Conservation (phyloP, 345 rosid species). For the Lepidium didymum region DNA sequence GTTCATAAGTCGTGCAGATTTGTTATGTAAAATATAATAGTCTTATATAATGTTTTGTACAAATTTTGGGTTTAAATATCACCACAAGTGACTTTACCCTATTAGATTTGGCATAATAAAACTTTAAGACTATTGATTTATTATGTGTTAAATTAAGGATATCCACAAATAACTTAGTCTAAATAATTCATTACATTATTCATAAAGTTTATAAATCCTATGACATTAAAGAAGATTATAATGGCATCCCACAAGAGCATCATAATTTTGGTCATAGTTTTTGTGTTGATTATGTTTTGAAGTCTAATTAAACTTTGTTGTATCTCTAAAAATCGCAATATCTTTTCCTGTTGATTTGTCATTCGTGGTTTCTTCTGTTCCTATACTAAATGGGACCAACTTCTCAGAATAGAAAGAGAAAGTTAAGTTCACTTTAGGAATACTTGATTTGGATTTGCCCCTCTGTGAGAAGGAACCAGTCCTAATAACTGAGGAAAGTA, state of each 20-base stretch:
- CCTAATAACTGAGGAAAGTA: not conserved
- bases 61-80: no score
- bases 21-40: no score
- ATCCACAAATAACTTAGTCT: not conserved
- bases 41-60: no score
- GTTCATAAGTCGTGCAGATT: no score
- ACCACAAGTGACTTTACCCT: no score
- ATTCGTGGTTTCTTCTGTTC: no score
- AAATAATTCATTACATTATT: not conserved
- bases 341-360: not conserved
- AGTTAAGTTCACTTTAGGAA: not conserved
- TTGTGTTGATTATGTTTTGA: not conserved
- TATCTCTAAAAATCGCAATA: not conserved
- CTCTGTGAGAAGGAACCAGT: not conserved
- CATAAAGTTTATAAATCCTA: not conserved
- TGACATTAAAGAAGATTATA: not conserved
- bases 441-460: not conserved
- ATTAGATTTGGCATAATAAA: no score
- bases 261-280: not conserved
- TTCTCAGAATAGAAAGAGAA: not conserved
- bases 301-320: not conserved
- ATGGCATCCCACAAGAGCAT: not conserved
- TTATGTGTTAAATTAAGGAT: no score
- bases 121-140: no score
- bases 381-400: not conserved